Base-by-base conservation (phyloP, 768 basidiomycete species). In the Chalciporus piperatus region DNA sequence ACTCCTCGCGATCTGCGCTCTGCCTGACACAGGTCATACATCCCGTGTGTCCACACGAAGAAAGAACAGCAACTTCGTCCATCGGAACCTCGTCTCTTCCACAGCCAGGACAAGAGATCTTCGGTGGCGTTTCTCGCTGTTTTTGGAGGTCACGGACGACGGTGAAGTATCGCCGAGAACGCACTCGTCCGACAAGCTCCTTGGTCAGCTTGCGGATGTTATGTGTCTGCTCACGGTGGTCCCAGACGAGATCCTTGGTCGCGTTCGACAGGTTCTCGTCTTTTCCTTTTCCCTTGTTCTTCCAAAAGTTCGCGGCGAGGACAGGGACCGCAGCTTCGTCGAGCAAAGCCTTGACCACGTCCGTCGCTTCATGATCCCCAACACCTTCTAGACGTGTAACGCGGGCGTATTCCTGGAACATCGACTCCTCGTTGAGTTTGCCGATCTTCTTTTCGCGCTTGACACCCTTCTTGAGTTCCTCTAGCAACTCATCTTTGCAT, bases 41-140 rank as follows among this genome's bases (percentile, higher is more conserved):
- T 3, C 94, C 92, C 62, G 82, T 84, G 65, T 98, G 94, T 8
- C 94, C 94, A 58, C 94, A 98, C 19, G 91, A 92, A 5, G 93
- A 95, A 30, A 96, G 76, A 4, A 97, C 86, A 19, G 91, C 87
- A 50, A 92, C 75, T 47, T 93, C 87, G 10, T 76, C 72, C 56
- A 85, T 75, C 2, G 81, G 81, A 33, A 89, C 68, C 50, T 72
- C 72, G 42, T 78, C 70, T 42, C 76, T 74, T 25, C 72, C 72
- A 59, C 90, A 93, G 35, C 67, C 66, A 5, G 85, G 83, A 57
- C 91, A 92, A 9, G 76, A 68, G 35, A 88, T 75, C 25, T 73
- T 70, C 16, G 82, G 76, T 9, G 84, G 83, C 11, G 70, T 70
- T 27, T 84, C 83, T 23, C 75, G 74, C 60, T 89, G 84, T 62